These are phyloP conservation scores for Sugiyamaella mastotermitis DNA, from an alignment of 805 yeast genomes.

Conservation along the genomic window DNA sequence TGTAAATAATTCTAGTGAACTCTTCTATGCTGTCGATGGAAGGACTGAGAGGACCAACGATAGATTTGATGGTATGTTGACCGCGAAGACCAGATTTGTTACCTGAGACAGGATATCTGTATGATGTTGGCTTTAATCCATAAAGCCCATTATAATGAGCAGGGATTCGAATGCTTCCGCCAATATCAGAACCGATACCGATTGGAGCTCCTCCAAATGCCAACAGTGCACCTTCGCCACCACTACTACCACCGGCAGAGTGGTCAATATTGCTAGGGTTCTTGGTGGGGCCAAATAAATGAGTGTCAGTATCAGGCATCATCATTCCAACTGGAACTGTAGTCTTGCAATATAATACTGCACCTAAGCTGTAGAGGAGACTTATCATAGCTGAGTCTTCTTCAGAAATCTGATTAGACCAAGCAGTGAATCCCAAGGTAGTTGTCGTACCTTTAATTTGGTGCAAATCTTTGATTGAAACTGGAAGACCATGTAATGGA, in stretches of 20 bases:
- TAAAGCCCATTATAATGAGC: slow-evolving; percentile 39
- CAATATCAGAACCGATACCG: slow-evolving; percentile 51
- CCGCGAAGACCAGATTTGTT: slow-evolving; percentile 36
- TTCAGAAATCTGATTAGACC: slow-evolving; percentile 32
- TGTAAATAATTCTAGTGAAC: slow-evolving; percentile 44
- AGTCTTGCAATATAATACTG: slow-evolving; percentile 49
- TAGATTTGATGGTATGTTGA: slow-evolving; percentile 33
- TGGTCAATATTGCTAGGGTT: slow-evolving; percentile 39
- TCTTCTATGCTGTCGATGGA: slow-evolving; percentile 59
- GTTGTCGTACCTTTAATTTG: slow-evolving; percentile 44
- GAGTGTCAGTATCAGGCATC: slow-evolving; percentile 42
- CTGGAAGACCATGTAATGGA: slow-evolving; percentile 62
- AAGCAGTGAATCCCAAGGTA: slow-evolving; percentile 35
- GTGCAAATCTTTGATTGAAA: slow-evolving; percentile 50
- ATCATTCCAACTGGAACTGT: slow-evolving; percentile 46
- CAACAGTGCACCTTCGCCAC: slow-evolving; percentile 49
- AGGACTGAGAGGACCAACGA: slow-evolving; percentile 63
- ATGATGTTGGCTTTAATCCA: slow-evolving; percentile 44
- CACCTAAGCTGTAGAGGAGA: slow-evolving; percentile 41
- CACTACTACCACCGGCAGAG: slow-evolving; percentile 29
- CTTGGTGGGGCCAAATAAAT: slow-evolving; percentile 40
- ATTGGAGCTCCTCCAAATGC: slow-evolving; percentile 41
- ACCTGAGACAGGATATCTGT: slow-evolving; percentile 38
- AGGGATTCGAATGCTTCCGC: slow-evolving; percentile 50
- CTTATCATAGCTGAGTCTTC: slow-evolving; percentile 34